Evolutionary conservation across 75 land plant species (phyloP).

Genomic region (Selaginella moellendorffii): DNA sequence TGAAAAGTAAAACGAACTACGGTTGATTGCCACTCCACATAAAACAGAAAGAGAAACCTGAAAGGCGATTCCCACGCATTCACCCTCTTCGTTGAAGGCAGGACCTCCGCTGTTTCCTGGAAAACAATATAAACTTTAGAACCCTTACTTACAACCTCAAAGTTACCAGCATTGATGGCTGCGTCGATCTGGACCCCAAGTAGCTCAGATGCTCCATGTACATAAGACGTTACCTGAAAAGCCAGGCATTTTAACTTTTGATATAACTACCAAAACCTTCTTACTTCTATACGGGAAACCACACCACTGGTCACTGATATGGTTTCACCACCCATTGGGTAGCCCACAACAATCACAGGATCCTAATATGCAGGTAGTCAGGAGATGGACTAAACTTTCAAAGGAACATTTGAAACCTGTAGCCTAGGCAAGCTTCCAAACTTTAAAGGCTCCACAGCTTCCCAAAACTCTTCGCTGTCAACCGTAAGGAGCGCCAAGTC

Average conservation of each 20-base stretch:
- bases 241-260: background rate
- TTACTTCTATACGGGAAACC: slow-evolving; percentile 91
- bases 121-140: background rate
- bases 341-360: slow-evolving; percentile 92
- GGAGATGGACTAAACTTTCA: background rate
- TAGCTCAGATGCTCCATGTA: slow-evolving; percentile 84
- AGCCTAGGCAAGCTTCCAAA: slow-evolving; percentile 74
- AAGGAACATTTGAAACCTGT: slow-evolving; percentile 45
- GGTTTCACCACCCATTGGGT: slow-evolving; percentile 95
- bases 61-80: slow-evolving; percentile 96
- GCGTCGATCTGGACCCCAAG: slow-evolving; percentile 96
- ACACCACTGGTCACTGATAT: slow-evolving; percentile 96
- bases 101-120: slow-evolving; percentile 99
- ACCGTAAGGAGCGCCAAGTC: slow-evolving; percentile 89
- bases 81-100: slow-evolving; percentile 85
- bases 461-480: slow-evolving; percentile 79
- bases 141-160: background rate
- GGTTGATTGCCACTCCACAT: too few relatives aligned
- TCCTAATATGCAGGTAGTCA: slow-evolving; percentile 31
- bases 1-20: slow-evolving; percentile 17
- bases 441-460: slow-evolving; percentile 57
- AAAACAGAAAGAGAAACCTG: slow-evolving; percentile 32
- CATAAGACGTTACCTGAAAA: slow-evolving; percentile 84
- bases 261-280: background rate
- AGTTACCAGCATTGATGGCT: slow-evolving; percentile 90